phyloP scores from a whole-genome alignment of 2,329 filamentous ascomycete genomes.

The Apiospora pterosperma region DNA sequence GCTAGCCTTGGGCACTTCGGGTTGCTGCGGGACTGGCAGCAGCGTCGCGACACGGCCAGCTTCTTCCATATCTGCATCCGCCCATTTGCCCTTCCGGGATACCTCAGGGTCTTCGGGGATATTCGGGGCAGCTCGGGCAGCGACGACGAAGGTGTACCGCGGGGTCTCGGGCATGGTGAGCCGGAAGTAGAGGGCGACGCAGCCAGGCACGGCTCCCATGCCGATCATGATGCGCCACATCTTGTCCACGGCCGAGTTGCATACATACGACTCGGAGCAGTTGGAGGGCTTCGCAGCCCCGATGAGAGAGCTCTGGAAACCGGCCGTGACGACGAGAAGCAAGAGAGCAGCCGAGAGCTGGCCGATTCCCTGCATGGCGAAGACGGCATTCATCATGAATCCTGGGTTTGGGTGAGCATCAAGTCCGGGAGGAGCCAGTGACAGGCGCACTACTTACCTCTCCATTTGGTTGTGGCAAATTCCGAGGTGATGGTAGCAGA shows the following conservation, averaged over 20 bases:
- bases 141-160: constrained; percentile 76
- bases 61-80: constrained; percentile 60
- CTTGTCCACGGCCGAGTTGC: constrained; percentile 67
- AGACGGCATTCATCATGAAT: constrained; percentile 79
- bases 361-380: constrained; percentile 79
- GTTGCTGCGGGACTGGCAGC: constrained; percentile 45
- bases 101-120: constrained; percentile 65
- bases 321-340: constrained; percentile 62
- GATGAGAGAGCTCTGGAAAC: not conserved
- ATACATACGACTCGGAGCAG: constrained; percentile 39
- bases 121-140: constrained; percentile 53
- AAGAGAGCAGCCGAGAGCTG: constrained; percentile 71
- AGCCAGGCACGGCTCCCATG: constrained; percentile 72
- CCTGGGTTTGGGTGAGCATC: constrained; percentile 32
- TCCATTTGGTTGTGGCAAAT: constrained; percentile 77
- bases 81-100: constrained; percentile 58
- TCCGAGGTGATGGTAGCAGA: constrained; percentile 79
- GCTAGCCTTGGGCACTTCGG: constrained; percentile 64
- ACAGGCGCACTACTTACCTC: constrained; percentile 26
- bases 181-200: constrained; percentile 71
- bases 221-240: constrained; percentile 77
- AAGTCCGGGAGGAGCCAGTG: not conserved
- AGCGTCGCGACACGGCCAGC: constrained; percentile 54
- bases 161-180: constrained; percentile 68
- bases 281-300: constrained; percentile 63